Base-by-base conservation (phyloP, 2,329 filamentous ascomycete genomes). In the Beauveria pseudobassiana region DNA sequence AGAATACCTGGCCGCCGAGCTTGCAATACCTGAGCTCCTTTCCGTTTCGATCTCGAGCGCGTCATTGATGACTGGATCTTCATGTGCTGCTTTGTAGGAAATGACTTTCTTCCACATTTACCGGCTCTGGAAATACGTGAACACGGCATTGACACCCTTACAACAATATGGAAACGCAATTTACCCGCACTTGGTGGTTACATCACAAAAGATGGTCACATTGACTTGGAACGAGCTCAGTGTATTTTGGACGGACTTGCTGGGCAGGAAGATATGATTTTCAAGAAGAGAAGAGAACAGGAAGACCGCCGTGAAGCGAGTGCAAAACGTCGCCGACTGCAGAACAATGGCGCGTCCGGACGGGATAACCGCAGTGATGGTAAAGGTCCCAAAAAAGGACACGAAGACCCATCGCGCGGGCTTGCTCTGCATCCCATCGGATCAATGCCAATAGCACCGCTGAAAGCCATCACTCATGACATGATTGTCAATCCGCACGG, bases 31-130 rank as follows among this genome's bases (percentile, higher is more conserved):
- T 20, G 84, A 87, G 61, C 84, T 96, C 66, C 88, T 1, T 98
- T 98, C 76, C 84, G 85, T 60, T 98, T 96, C 75, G 92, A 99
- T 72, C 81, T 99, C 50, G 95, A 99, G 75, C 87, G 95, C 66
- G 93, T 93, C 28, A 84, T 98, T 63, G 95, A 98, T 74, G 93
- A 98, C 72, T 98, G 93, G 95, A 91, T 98, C 16, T 98, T 98
- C 74, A 95, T 98, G 87, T 98, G 93, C 77, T 98, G 96, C 78
- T 98, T 98, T 73, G 93, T 98, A 62, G 93, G 93, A 67, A 99
- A 99, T 75, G 96, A 99, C 78, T 99, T 99, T 77, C 78, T 99
- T 67, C 95, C 95, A 56, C 95, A 99, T 80, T 80, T 99, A 63
- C 95, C 95, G n/a, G 96, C 93, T 69, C 82, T 99, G 63, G 95